Base-by-base conservation (phyloP, 1,284 basidiomycete genomes). In the Coniferiporia weirii region DNA sequence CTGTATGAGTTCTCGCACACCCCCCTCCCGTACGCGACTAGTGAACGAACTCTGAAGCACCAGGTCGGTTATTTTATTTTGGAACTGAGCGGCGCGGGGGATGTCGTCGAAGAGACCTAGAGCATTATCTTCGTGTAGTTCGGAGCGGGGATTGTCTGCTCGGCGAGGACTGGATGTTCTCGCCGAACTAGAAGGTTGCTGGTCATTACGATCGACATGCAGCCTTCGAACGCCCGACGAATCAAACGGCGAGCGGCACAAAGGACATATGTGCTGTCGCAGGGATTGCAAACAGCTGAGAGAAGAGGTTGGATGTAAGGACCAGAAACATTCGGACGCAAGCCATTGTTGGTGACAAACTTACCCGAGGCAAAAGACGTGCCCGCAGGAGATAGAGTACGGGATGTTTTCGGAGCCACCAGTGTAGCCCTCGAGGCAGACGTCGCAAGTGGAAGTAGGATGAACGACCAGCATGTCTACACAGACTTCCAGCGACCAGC, bases 391-490 rank as follows among this genome's bases (percentile, higher is more conserved):
- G 61, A 79, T 78, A 57, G 71, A 67, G 60, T 77, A 71, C 45
- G 76, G 76, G 1, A 69, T 63, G 57, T 74, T 72, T 38, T 59
- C 52, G 27, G 57, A 66, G 43, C 70, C 70, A 17, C 47, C 64
- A 47, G 68, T 68, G 64, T 79, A 79, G 55, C 66, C 66, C 54
- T 79, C 78, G 58, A 77, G 71, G 64, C 77, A 79, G 64, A 79
- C 72, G 63, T 79, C 77, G 71, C 77, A 79, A 5, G 71, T 73
- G 46, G 77, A 79, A 64, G 71, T 71, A 57, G 69, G 65, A 59
- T 75, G 73, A 62, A 79, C 67, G 59, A 79, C 73, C 48, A 79
- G 72, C 77, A 79, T 79, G 48, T 44, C 40, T 34, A 55, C 43
- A 8, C 40, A 55, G 43, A 50, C 50, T 36, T 52, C 57, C 34